Base-by-base conservation (phyloP, 805 yeast genomes). In the Maudiozyma bulderi region DNA sequence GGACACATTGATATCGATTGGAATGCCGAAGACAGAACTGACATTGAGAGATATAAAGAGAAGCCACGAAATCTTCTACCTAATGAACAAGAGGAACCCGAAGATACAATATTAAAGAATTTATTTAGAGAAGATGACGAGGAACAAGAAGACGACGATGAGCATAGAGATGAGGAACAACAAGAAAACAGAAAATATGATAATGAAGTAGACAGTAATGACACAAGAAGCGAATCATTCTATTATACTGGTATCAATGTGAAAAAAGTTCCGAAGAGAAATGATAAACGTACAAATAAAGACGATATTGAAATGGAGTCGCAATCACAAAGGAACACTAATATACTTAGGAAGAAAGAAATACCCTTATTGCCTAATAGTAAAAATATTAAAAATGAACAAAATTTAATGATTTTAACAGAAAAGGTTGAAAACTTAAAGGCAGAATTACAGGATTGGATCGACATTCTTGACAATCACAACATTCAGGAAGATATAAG, bases 351-450 rank as follows among this genome's bases (percentile, higher is more conserved):
- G 13, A 28, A 31, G 15, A 37, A 50, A 11, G 40, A 45, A 20
- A 45, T 33, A 14, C 30, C 37, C 28, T 33, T 50, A 26, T 46
- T 62, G 42, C 66, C 66, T n/a, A 66, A 66, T 49, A 53, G 59
- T 30, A 65, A 62, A 45, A 64, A 64, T 47, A 53, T 59, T 5
- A 59, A 59, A 43, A 64, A 64, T 50, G 56, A 56, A 40, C 60
- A 55, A 33, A 61, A 59, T 44, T 41, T 64, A 30, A 52, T 51
- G 26, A 44, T 54, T 4, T 45, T 65, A 39, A 45, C 54, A 15
- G 54, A 50, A 6, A 64, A 57, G 44, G 57, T 65, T n/a, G 46
- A 50, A 26, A 47, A 49, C 15, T 48, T 63, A n/a, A 54, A 58
- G 42, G 41, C 43, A 5, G 67, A 64, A 51, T 49, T 63, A 14